Conservation (phyloP, 192 early-diverging fungal species). For the Rhizoclosmatium globosum region DNA sequence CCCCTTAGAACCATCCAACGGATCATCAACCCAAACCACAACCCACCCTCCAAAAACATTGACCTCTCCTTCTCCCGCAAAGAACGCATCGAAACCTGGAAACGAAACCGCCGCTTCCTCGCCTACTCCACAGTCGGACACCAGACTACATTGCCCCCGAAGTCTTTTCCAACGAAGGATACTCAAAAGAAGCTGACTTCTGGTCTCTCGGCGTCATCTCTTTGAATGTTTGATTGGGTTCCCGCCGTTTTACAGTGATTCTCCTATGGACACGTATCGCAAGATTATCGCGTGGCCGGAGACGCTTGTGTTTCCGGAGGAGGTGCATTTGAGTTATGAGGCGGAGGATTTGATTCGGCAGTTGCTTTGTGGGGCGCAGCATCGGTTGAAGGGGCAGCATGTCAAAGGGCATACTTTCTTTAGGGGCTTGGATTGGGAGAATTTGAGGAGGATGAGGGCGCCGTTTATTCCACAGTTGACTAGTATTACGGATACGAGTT, state of each 20-base stretch:
- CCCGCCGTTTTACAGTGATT: slow-evolving; percentile 97
- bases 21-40: slow-evolving; percentile 46
- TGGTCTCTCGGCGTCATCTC: slow-evolving; percentile 99
- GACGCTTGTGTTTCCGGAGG: slow-evolving; percentile 89
- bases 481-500: slow-evolving; percentile 97
- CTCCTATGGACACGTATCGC: slow-evolving; percentile 94
- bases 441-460: slow-evolving; percentile 81
- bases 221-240: slow-evolving; percentile 99
- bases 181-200: slow-evolving; percentile 98
- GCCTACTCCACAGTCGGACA: slow-evolving; percentile 99
- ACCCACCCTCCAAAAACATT: slow-evolving; percentile 73
- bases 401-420: slow-evolving; percentile 97
- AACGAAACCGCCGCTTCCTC: slow-evolving; percentile 92
- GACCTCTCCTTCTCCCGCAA: slow-evolving; percentile 92
- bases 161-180: slow-evolving; percentile 68
- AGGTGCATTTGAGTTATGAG: slow-evolving; percentile 88
- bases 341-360: slow-evolving; percentile 92
- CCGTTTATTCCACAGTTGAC: slow-evolving; percentile 92
- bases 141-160: slow-evolving; percentile 99
- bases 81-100: slow-evolving; percentile 98
- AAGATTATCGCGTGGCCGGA: slow-evolving; percentile 99
- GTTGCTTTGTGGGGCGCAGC: slow-evolving; percentile 88
- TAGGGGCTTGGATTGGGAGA: slow-evolving; percentile 89
- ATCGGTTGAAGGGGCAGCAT: slow-evolving; percentile 85
- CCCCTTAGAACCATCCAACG: slow-evolving; percentile 51